Evolutionary conservation across 2,329 filamentous ascomycete species (phyloP), one percentile per base, ranked within the genome.

Genomic region (Helotiales sp.): DNA sequence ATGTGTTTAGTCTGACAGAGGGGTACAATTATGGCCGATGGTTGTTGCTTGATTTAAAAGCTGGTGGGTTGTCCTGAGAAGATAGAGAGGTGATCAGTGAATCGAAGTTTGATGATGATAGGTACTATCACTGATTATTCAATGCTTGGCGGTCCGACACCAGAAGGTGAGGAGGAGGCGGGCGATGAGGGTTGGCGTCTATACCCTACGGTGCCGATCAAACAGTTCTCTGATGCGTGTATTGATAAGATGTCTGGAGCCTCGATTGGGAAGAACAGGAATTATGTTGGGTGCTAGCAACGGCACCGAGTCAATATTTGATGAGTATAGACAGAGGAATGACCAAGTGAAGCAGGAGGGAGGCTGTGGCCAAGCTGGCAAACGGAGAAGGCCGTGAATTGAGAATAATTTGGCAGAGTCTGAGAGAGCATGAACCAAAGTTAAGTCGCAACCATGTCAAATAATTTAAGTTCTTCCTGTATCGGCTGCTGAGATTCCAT

Each of bases 1-100:
- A 60, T 34, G 54, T 60, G 8, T 52, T 60, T 33, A 42, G 54
- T 27, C 24, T 60, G 40, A 60, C 57, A 15, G 34, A 57, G 44
- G 57, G 57, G 48, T 48, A n/a, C 15, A 30, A 34, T 2, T 57
- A 57, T 57, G 54, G 57, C 29, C 42, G 24, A 38, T 60, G 54
- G 57, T 19, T 59, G 25, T 56, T 59, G 42, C 53, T 59, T 48
- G 57, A 57, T 48, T 48, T 40, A 24, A 27, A 52, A 46, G 54
- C 57, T 53, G 49, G 57, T 60, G 57, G 9, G 57, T 40, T 36
- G 5, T 36, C 9, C 13, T 36, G 34, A 36, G 5, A 15, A 8
- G n/a, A n/a, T n/a, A n/a, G n/a, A n/a, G n/a, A n/a, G n/a, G n/a
- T n/a, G n/a, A n/a, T n/a, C n/a, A n/a, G n/a, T n/a, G n/a, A n/a